These are phyloP conservation scores for Laburnicola sp. DNA, from an alignment of 2,329 filamentous ascomycete species.

Conservation along the genomic window DNA sequence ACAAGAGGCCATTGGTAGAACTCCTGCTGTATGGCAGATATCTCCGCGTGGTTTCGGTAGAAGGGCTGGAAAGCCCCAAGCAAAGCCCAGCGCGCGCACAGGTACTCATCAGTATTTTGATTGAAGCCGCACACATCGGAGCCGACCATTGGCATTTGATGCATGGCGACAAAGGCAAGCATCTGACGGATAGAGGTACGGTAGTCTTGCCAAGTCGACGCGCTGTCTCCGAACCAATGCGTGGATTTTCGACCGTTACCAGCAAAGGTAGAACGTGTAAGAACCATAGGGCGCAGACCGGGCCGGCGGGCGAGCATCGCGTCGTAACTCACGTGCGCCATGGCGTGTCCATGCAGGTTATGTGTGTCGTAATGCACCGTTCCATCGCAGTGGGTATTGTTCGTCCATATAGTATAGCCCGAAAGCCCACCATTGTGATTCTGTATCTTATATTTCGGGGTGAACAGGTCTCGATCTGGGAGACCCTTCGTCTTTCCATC, in stretches of 20 bases:
- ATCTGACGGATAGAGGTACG: constrained; percentile 45
- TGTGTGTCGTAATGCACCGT: constrained; percentile 73
- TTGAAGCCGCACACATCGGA: constrained; percentile 75
- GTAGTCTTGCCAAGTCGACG: constrained; percentile 50
- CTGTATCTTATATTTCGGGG: constrained; percentile 66
- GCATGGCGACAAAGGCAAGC: constrained; percentile 51
- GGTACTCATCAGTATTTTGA: constrained; percentile 65
- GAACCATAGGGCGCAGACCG: constrained; percentile 66
- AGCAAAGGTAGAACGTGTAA: constrained; percentile 70
- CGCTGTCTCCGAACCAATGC: constrained; percentile 62
- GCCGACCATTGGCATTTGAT: constrained; percentile 52
- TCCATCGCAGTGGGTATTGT: constrained; percentile 69
- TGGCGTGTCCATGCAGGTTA: constrained; percentile 75
- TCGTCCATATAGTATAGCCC: constrained; percentile 62
- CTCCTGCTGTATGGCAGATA: constrained; percentile 63
- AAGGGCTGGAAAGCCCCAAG: constrained; percentile 75
- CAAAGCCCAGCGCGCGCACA: constrained; percentile 73
- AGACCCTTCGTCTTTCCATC: constrained; percentile 56
- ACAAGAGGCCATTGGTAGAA: constrained; percentile 57
- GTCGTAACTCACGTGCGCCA: constrained; percentile 67
- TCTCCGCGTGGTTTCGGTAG: constrained; percentile 70
- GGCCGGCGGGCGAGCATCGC: constrained; percentile 70
- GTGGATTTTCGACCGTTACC: constrained; percentile 66
- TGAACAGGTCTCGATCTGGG: constrained; percentile 65
- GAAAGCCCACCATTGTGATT: constrained; percentile 53